phyloP scores from a whole-genome alignment of 2,329 filamentous ascomycete genomes.

The Epichloe scottii region DNA sequence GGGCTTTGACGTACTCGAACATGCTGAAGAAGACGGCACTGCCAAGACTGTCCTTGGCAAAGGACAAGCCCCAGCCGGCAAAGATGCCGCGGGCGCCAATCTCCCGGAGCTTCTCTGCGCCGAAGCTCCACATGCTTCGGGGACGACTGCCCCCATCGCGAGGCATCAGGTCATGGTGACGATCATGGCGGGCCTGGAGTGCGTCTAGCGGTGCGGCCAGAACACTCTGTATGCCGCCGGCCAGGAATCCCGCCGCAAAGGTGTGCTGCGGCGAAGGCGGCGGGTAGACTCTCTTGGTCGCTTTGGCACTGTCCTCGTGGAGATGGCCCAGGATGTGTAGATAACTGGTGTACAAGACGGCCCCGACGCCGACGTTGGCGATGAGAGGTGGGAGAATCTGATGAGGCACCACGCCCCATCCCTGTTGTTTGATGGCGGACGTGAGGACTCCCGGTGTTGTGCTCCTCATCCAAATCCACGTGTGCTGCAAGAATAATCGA shows the following conservation, averaged over 20 bases:
- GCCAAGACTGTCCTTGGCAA: slow-evolving; percentile 58
- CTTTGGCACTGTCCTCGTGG: slow-evolving; percentile 48
- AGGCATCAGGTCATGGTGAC: slow-evolving; percentile 38
- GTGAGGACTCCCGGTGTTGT: slow-evolving; percentile 59
- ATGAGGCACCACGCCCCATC: slow-evolving; percentile 62
- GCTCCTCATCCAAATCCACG: slow-evolving; percentile 41
- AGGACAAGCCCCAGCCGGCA: slow-evolving; percentile 57
- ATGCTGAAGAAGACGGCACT: slow-evolving; percentile 61
- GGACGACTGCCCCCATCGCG: slow-evolving; percentile 28
- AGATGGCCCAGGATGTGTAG: slow-evolving; percentile 54
- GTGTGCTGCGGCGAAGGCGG: slow-evolving; percentile 51
- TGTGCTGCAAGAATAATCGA: slow-evolving; percentile 22
- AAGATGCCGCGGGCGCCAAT: slow-evolving; percentile 63
- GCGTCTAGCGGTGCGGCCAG: slow-evolving; percentile 65
- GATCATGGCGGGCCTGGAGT: slow-evolving; percentile 55
- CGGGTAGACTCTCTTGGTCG: slow-evolving; percentile 53
- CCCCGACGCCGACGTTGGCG: slow-evolving; percentile 62
- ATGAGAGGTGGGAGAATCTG: slow-evolving; percentile 66
- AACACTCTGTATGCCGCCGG: slow-evolving; percentile 56
- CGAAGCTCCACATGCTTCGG: slow-evolving; percentile 63
- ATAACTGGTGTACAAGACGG: slow-evolving; percentile 64
- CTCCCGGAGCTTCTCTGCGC: slow-evolving; percentile 48
- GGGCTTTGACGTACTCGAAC: slow-evolving; percentile 66
- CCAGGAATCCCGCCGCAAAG: slow-evolving; percentile 57
- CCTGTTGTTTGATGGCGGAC: slow-evolving; percentile 54